Base-by-base conservation (phyloP, 2,329 filamentous ascomycete species). In the Diaporthe australafricana region DNA sequence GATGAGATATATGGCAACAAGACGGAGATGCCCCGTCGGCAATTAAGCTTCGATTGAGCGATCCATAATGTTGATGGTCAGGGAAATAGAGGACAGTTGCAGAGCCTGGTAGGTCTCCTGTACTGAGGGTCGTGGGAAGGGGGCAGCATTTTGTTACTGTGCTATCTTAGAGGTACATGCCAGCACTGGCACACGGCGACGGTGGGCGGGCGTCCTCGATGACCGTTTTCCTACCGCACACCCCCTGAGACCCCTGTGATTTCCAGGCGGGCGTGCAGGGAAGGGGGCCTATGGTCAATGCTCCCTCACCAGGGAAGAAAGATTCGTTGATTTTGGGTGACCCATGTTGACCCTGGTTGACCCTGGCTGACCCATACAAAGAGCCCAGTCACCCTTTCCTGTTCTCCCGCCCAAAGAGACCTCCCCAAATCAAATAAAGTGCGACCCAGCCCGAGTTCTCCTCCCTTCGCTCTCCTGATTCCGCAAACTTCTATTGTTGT, bases 361-460 rank as follows among this genome's bases (percentile, higher is more conserved):
- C 56, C 48, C 40, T 30, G 52, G 42, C 42, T 65, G 67, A 72
- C 68, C 62, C 55, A 68, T 52, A 67, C 55, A 72, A 57, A 68
- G 63, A 68, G 47, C 70, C 65, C 47, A 50, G 52, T 63, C 68
- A 71, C 53, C 68, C 71, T 42, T 50, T 50, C 53, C 60, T 40
- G 55, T 60, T 66, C 67, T 72, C 67, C 71, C 71, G 38, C 22
- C 57, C 40, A 42, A 35, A 35, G 32, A 53, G n/a, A 38, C 17
- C 32, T 11, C 69, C 69, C 56, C 67, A 71, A 73, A 71, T 66
- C 70, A 73, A 73, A 72, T 73, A 73, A 73, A 73, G 72, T 73
- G 70, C 72, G 72, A 73, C 72, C 72, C 70, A 66, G 55, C 65
- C 70, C 70, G 57, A 70, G 71, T 70, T 72, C 70, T 68, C 65